Base-by-base conservation (phyloP, 345 rosid species). In the Citrus maxima region DNA sequence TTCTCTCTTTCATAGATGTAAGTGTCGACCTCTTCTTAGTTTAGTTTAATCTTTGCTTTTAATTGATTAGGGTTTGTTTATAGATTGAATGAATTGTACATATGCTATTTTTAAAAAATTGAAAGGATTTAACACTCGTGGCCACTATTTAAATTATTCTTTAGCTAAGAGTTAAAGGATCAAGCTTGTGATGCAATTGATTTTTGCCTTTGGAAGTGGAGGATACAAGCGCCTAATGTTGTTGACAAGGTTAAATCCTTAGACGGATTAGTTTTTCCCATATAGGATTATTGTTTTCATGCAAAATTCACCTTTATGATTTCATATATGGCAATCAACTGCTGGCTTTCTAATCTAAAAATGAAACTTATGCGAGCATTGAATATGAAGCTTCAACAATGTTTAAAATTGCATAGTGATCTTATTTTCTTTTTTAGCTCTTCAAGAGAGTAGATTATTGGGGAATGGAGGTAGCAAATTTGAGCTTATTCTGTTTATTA, bases 301-400 rank as follows among this genome's bases (percentile, higher is more conserved):
- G 30, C 70, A 28, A 60, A n/a, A 34, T 60, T 80, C 55, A 68
- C 72, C 80, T 60, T 63, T 74, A 10, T 76, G 61, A 65, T 76
- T 37, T 21, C 77, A 28, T 71, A 5, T 84, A 40, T 74, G 83
- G 88, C 92, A 94, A 98, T 94, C 84, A 97, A 93, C 87, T 94
- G 98, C 91, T 97, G 98, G 99, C 98, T 98, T 64, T 94, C 98
- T 58, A 96, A 92, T 97, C 98, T 84, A 97, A 95, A 78, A 91
- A 90, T 72, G 98, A 94, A 83, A 94, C 98, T 78, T 97, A 86
- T 73, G 98, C 94, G 66, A 97, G 93, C 91, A 89, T 94, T 74
- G 98, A 97, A 80, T 93, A 97, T 76, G 99, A 97, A 97, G 98
- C 98, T 77, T 92, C 97, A 51, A 82, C 93, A 62, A 80, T 88